Base-by-base conservation (phyloP, 148 eudicot species). In the Cornus kousa region DNA sequence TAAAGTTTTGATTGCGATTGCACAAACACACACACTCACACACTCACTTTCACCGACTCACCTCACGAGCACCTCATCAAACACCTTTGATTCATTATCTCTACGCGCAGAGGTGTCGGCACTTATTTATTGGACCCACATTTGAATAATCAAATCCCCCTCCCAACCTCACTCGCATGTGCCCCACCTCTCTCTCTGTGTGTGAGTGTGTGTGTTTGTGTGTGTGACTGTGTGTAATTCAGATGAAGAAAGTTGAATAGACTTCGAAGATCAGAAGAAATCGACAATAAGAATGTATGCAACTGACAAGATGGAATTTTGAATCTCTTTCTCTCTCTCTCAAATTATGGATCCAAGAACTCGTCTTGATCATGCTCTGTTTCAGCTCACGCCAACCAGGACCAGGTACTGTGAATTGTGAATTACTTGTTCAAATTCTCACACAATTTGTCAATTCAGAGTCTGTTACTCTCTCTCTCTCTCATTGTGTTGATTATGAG, bases 341-440 rank as follows among this genome's bases (percentile, higher is more conserved):
- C 23, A 60, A 53, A 17, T 16, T 5, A 93, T 93, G 98, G 96
- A 93, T 70, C 80, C 91, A 4, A 70, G 78, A 71, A 81, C 91
- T 79, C 87, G 80, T 40, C 89, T 93, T 3, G 98, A 91, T 81
- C 81, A 88, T 67, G 91, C 89, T 66, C 85, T 93, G 50, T 93
- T 93, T 85, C 98, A 91, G 72, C 92, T 93, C 70, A 93, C 98
- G 23, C 98, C 98, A 1, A 93, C 98, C 1, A 84, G 98, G 77
- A 93, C 98, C 35, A 93, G 98, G 98, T 92, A 74, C 22, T 6
- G 35, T 7, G 13, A 67, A 35, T 16, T 8, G 35, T 7, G 13
- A 67, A 35, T 16, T 8, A 62, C 23, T 62, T 62, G 23, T n/a
- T 17, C 19, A 72, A n/a, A 35, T 43, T 40, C 16, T 48, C 13